Conservation (phyloP, 495 filamentous ascomycete species). For the Talaromyces nanjingensis region DNA sequence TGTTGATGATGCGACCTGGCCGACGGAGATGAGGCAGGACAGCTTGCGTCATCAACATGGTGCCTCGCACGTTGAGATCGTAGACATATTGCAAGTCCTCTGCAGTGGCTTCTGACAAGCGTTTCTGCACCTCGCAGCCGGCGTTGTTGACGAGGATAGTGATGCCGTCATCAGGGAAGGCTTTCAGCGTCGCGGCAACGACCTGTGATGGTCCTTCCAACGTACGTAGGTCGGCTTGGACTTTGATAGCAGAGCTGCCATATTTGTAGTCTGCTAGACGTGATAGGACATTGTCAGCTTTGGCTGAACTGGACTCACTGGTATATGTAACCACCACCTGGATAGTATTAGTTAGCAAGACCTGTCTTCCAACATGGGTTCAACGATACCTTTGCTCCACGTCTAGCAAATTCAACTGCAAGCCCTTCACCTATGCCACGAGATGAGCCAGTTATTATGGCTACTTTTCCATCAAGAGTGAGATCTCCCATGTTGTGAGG, state of each 20-base stretch:
- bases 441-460: conserved; percentile 22
- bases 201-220: conserved; percentile 20
- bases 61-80: conserved; percentile 34
- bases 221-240: conserved; percentile 32
- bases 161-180: conserved; percentile 20
- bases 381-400: conserved; percentile 18
- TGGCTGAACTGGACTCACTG: conserved; percentile 2
- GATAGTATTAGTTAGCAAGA: not conserved
- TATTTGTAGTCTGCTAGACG: not conserved
- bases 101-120: conserved; percentile 22
- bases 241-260: conserved; percentile 18
- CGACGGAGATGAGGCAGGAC: conserved; percentile 38
- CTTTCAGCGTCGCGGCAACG: conserved; percentile 17
- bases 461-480: conserved; percentile 11
- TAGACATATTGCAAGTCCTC: conserved; percentile 29
- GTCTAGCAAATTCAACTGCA: conserved; percentile 21
- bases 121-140: conserved; percentile 9
- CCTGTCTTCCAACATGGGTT: not conserved
- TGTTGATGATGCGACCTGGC: conserved; percentile 48
- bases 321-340: conserved; percentile 17
- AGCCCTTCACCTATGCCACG: conserved; percentile 26
- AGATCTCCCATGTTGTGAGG: not conserved
- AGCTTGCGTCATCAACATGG: conserved; percentile 33
- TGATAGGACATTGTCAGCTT: not conserved
- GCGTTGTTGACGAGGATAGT: conserved; percentile 23